These are phyloP conservation scores for Ustilago tritici DNA, from an alignment of 1,284 basidiomycete genomes.

Conservation along the genomic window DNA sequence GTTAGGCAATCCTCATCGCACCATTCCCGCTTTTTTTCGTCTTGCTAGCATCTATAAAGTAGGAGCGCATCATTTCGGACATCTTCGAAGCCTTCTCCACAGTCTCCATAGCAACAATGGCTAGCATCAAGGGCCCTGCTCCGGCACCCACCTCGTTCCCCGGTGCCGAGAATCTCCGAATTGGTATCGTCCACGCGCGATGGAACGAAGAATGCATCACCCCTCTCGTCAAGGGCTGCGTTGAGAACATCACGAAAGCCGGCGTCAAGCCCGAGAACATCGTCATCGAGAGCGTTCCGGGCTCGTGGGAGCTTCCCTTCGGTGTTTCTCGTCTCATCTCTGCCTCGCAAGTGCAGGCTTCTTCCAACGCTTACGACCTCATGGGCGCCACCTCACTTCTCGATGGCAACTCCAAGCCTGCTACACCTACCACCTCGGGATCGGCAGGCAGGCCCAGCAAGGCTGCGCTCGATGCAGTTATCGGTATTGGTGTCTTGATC, in stretches of 20 bases:
- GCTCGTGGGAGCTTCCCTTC: constrained; percentile 71
- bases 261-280: constrained; percentile 93
- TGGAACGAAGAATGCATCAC: constrained; percentile 92
- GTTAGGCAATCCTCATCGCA: not conserved
- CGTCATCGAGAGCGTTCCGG: constrained; percentile 89
- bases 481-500: constrained; percentile 96
- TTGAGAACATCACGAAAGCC: constrained; percentile 80
- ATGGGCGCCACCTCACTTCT: constrained; percentile 76
- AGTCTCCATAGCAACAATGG: constrained; percentile 19
- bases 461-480: constrained; percentile 81
- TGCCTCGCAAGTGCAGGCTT: constrained; percentile 83
- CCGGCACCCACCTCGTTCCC: constrained; percentile 65
- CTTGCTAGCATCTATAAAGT: not conserved
- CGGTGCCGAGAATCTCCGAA: constrained; percentile 58
- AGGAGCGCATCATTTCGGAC: not conserved
- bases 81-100: not conserved
- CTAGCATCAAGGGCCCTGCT: constrained; percentile 65
- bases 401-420: constrained; percentile 45
- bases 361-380: constrained; percentile 80
- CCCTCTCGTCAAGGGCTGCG: constrained; percentile 81
- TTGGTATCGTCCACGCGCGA: constrained; percentile 68
- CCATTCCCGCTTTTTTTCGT: not conserved
- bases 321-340: constrained; percentile 74
- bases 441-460: constrained; percentile 31
- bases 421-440: constrained; percentile 13